Base-by-base conservation (phyloP, 495 filamentous ascomycete genomes). In the Sporormia fimetaria region DNA sequence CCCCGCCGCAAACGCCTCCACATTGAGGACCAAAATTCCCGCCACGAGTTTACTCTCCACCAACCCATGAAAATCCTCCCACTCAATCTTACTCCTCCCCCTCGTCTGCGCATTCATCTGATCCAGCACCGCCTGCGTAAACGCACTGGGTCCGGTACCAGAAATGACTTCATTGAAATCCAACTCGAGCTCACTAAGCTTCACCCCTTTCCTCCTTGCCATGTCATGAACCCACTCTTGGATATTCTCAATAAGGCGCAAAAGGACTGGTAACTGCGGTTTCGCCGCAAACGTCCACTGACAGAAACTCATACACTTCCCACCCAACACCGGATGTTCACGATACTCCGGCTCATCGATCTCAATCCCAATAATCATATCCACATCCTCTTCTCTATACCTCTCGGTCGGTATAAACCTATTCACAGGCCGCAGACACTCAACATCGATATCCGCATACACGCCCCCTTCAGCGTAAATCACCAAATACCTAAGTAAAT, bases 231-330 rank as follows among this genome's bases (percentile, higher is more conserved):
- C 63, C 71, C 76, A 80, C 2, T 54, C 50, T 44, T 75, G 62
- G 51, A 80, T 76, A 39, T 71, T 67, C 47, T 79, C 69, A 20
- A 78, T 63, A 9, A 80, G 64, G 10, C 63, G 54, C 61, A 78
- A 65, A 71, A 81, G 72, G 43, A 78, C 70, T 22, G 73, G 74
- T 18, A 70, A 67, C 40, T 67, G 63, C 3, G 74, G 71, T 55
- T 75, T 76, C 59, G 67, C 69, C 62, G 74, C 71, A 43, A 80
- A 75, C 7, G 76, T 80, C 76, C 77, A 81, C 52, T 80, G 76
- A 58, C 74, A 80, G 49, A 80, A 80, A 11, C 73, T 76, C 16
- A 64, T 56, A 11, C 66, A 76, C 52, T 78, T 78, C 33, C 64
- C 61, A 18, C 76, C 75, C 9, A 79, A 67, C 42, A 80, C 74